A percentile compares a stretch with the other conserved stretches of the same genome.
Conservation (phyloP, 371 early-diverging fungal genomes). For the Mortierella sp. region DNA sequence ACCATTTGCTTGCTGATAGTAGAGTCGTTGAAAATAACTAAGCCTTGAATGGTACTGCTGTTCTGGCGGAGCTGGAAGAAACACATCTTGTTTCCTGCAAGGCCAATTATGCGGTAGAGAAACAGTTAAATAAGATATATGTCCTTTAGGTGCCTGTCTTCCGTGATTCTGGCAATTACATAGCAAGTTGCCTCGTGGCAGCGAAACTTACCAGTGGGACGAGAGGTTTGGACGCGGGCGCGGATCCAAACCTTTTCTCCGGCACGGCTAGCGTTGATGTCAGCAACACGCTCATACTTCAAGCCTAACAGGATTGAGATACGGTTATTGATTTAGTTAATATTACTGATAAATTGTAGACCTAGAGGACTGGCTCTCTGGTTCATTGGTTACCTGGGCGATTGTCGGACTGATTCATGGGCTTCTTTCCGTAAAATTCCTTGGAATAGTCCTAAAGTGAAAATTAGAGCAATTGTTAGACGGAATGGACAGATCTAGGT, state of each 20-base stretch:
- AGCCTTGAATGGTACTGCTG: conserved; percentile 90
- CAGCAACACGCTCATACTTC: conserved; percentile 65
- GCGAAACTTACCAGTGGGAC: conserved; percentile 77
- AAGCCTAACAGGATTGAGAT: conserved; percentile 39
- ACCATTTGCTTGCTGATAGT: conserved; percentile 95
- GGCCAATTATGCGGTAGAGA: neutral
- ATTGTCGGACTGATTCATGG: conserved; percentile 88
- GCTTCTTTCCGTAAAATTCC: conserved; percentile 90
- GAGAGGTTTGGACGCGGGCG: conserved; percentile 92
- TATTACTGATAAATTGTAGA: neutral
- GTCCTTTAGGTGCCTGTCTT: too few species aligned
- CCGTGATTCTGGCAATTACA: too few species aligned
- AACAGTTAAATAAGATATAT: neutral
- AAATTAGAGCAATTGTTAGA: neutral
- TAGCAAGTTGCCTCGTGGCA: neutral
- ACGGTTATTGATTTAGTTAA: neutral
- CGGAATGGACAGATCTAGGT: neutral
- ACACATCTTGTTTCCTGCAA: conserved; percentile 82
- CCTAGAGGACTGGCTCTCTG: neutral
- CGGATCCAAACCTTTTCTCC: conserved; percentile 86
- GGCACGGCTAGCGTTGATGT: conserved; percentile 71
- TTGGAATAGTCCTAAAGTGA: conserved; percentile 76
- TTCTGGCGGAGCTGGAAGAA: conserved; percentile 95
- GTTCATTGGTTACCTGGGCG: conserved; percentile 66
- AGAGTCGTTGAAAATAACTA: conserved; percentile 77